Percentiles rank a stretch among this genome's conserved stretches.
Conservation (phyloP, 257 asterid genomes). For the Solanum chmielewskii region DNA sequence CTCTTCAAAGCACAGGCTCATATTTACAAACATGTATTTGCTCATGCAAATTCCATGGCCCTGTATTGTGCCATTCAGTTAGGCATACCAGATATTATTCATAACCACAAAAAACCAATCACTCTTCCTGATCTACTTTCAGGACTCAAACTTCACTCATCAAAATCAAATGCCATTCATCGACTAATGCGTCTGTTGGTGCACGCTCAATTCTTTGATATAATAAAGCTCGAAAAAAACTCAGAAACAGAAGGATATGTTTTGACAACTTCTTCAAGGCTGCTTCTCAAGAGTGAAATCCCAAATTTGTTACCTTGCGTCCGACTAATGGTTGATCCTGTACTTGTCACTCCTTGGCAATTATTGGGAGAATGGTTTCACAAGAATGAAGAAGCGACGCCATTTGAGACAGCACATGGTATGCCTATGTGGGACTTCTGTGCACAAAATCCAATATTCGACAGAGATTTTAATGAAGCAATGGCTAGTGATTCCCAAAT, state of each 20-base stretch:
- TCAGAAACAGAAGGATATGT: background rate
- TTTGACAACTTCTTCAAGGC: constrained; percentile 5
- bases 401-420: constrained; percentile 11
- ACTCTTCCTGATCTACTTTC: constrained; percentile 2
- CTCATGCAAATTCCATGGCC: constrained; percentile 9
- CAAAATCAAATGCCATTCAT: background rate
- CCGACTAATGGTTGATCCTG: background rate
- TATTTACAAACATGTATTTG: constrained; percentile 1
- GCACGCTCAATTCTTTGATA: constrained; percentile 5
- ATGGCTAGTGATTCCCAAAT: constrained; percentile 21
- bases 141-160: background rate
- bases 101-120: constrained; percentile 11
- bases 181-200: constrained; percentile 4
- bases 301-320: background rate
- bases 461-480: constrained; percentile 11
- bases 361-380: constrained; percentile 14
- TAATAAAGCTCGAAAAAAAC: background rate
- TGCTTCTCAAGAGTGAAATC: background rate
- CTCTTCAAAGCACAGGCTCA: constrained; percentile 12
- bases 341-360: background rate
- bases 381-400: background rate
- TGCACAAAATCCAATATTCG: background rate
- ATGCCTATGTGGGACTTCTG: background rate
- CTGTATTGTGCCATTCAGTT: constrained; percentile 9
- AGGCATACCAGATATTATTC: constrained; percentile 4